Percentiles rank a stretch among this genome's conserved stretches.
Conservation (phyloP, 768 basidiomycete species). For the Rhizopogon vesiculosus region DNA sequence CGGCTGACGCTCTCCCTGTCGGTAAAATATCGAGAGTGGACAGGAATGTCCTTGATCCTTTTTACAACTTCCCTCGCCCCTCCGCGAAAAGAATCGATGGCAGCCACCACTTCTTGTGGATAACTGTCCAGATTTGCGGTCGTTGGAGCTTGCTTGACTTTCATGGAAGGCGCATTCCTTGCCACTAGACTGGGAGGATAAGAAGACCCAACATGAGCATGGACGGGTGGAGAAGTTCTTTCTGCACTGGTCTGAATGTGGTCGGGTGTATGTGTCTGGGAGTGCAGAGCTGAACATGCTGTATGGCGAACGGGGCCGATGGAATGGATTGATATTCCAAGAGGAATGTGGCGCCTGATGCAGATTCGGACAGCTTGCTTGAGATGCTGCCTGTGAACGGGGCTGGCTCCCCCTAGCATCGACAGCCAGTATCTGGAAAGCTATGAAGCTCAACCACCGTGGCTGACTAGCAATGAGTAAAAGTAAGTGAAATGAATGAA, state of each 20-base stretch:
- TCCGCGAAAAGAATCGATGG: constrained; percentile 20
- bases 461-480: constrained; percentile 11
- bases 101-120: constrained; percentile 19
- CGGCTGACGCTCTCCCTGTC: constrained; percentile 26
- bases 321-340: constrained; percentile 5
- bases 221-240: constrained; percentile 1
- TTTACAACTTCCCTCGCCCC: constrained; percentile 8
- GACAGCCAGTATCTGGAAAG: constrained; percentile 47
- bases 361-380: constrained; percentile 30
- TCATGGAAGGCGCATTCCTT: not conserved
- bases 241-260: not conserved
- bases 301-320: constrained; percentile 9
- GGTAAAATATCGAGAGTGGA: constrained; percentile 22
- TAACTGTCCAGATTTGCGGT: constrained; percentile 9
- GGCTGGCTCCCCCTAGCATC: constrained; percentile 67
- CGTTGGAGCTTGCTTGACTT: not conserved
- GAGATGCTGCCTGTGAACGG: constrained; percentile 50
- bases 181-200: constrained; percentile 1
- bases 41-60: constrained; percentile 18
- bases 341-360: constrained; percentile 12
- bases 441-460: constrained; percentile 33
- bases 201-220: constrained; percentile 1
- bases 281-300: constrained; percentile 20
- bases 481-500: not conserved
- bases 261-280: constrained; percentile 13